Conservation (phyloP, 495 filamentous ascomycete genomes). For the Aspergillus saccharolyticus region DNA sequence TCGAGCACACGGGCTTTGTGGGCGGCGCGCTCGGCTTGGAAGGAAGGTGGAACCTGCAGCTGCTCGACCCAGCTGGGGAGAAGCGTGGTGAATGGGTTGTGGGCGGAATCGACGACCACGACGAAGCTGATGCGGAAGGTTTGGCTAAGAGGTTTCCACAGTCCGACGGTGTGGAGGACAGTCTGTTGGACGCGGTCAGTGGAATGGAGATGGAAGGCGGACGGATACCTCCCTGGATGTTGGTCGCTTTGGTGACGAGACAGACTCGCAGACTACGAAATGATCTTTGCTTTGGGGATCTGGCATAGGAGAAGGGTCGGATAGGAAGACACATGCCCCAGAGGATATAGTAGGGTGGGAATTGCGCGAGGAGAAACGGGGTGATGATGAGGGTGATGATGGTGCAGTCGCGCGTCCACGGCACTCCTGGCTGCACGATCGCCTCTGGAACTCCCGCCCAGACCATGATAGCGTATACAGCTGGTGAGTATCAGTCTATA, state of each 20-base stretch:
- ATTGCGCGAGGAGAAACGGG: neutral
- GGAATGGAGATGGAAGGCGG: neutral
- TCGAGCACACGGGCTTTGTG: constrained; percentile 9
- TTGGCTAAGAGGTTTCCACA: neutral
- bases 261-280: neutral
- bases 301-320: neutral
- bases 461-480: neutral
- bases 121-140: neutral
- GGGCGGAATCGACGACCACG: neutral
- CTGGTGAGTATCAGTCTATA: neutral
- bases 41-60: neutral
- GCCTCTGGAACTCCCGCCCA: neutral
- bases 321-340: neutral
- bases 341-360: neutral
- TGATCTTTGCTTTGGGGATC: neutral
- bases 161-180: neutral
- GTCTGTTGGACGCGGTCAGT: neutral
- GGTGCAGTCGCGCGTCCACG: neutral
- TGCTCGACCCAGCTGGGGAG: neutral
- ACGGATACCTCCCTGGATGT: neutral
- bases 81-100: neutral
- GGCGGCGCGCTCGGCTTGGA: neutral
- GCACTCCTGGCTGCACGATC: neutral
- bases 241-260: neutral
- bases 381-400: neutral